phyloP scores from a whole-genome alignment of 208 protist species.

The Borovskyia barvae region DNA sequence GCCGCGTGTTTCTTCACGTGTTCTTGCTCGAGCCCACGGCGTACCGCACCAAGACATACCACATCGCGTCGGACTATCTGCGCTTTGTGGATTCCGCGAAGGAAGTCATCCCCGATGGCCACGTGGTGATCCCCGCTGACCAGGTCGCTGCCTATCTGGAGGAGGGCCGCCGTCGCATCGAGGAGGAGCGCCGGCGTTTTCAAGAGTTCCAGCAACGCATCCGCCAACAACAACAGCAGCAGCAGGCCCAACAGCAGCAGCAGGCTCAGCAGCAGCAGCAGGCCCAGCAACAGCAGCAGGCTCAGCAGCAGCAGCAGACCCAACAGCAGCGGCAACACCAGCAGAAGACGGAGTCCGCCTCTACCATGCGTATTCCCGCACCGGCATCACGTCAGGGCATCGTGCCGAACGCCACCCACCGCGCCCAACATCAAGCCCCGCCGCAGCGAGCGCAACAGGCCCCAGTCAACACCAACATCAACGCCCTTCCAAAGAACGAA shows the following conservation, averaged over 20 bases:
- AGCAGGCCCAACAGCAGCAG: slow-evolving; percentile 8
- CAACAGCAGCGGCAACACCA: slow-evolving; percentile 12
- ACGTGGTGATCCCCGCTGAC: slow-evolving; percentile 58
- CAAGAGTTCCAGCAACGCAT: slow-evolving; percentile 34
- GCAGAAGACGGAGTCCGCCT: slow-evolving; percentile 1
- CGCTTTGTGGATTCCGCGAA: slow-evolving; percentile 67
- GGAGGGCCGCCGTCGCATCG: slow-evolving; percentile 16
- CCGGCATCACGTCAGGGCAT: slow-evolving; percentile 18
- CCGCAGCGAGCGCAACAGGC: neutral
- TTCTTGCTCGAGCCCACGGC: slow-evolving; percentile 79
- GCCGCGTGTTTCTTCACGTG: slow-evolving; percentile 65
- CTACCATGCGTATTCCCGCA: slow-evolving; percentile 13
- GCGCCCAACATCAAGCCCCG: slow-evolving; percentile 5
- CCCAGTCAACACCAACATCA: neutral
- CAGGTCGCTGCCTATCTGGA: slow-evolving; percentile 58
- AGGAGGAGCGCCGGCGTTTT: slow-evolving; percentile 35
- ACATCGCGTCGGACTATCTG: slow-evolving; percentile 83
- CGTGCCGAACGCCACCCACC: neutral
- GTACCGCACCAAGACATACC: slow-evolving; percentile 74
- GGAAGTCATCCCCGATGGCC: slow-evolving; percentile 66
- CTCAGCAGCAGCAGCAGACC: slow-evolving; percentile 9
- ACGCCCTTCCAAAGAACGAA: too few relatives aligned
- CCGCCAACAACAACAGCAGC: slow-evolving; percentile 26
- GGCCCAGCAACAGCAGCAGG: slow-evolving; percentile 3
- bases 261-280: slow-evolving; percentile 1